Percentiles rank a stretch among this genome's conserved stretches.
phyloP scores from a whole-genome alignment of 2,329 filamentous ascomycete genomes.

The Lizonia empirigonia region DNA sequence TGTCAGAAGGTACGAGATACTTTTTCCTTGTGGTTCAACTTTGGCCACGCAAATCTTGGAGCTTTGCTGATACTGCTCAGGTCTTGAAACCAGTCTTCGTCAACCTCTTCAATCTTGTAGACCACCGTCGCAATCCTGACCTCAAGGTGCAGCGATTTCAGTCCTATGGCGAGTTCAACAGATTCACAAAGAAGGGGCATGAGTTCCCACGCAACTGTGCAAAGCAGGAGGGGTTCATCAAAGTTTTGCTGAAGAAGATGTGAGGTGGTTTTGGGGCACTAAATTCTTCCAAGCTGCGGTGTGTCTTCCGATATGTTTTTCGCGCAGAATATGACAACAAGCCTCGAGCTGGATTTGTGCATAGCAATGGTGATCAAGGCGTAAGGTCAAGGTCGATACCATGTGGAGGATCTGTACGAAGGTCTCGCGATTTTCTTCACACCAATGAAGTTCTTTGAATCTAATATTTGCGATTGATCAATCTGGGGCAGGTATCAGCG shows the following conservation, averaged over 20 bases:
- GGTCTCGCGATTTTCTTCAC: not conserved
- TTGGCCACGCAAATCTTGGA: not conserved
- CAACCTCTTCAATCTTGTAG: constrained; percentile 34
- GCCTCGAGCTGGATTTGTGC: not conserved
- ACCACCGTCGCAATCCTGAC: constrained; percentile 30
- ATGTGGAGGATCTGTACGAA: not conserved
- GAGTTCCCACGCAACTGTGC: constrained; percentile 27
- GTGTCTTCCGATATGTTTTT: not conserved
- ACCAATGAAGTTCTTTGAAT: not conserved
- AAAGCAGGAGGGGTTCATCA: constrained; percentile 33
- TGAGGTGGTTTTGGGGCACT: not conserved
- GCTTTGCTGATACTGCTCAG: constrained; percentile 16
- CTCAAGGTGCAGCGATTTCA: constrained; percentile 18
- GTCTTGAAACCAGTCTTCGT: constrained; percentile 27
- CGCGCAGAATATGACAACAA: not conserved
- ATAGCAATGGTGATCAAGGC: constrained; percentile 3
- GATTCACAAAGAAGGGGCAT: constrained; percentile 20
- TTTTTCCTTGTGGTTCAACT: not conserved
- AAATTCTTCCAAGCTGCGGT: not conserved
- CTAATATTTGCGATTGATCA: not conserved
- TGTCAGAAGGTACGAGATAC: constrained; percentile 24
- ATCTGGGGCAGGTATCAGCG: not conserved
- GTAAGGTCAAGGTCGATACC: too few relatives aligned
- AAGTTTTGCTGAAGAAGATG: constrained; percentile 20
- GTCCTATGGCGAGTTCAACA: constrained; percentile 22